phyloP scores from a whole-genome alignment of 208 protist species.

The Crithidia expoeki region DNA sequence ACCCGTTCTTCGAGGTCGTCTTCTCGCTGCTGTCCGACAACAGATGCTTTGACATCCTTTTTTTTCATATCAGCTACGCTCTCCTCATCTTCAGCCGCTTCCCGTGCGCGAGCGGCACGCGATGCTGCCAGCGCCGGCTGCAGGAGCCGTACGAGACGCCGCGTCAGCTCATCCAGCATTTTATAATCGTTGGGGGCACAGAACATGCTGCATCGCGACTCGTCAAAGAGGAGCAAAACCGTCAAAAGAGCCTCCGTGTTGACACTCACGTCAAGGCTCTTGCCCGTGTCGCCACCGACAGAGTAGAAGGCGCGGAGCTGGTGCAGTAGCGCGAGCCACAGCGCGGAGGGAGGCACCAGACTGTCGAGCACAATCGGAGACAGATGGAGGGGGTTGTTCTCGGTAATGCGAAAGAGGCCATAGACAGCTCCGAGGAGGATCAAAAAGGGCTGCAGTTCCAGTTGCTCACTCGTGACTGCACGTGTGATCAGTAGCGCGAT shows the following conservation, averaged over 20 bases:
- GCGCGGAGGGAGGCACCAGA: conserved; percentile 38
- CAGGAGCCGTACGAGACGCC: conserved; percentile 8
- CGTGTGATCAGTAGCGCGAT: conserved; percentile 30
- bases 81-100: background rate
- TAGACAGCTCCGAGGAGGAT: conserved; percentile 69
- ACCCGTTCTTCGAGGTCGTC: background rate
- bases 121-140: conserved; percentile 9
- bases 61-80: no score
- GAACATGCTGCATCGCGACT: conserved; percentile 5
- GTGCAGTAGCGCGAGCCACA: conserved; percentile 68
- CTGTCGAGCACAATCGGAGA: conserved; percentile 12
- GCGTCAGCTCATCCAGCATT: conserved; percentile 4
- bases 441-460: conserved; percentile 72
- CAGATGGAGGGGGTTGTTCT: conserved; percentile 18
- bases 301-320: conserved; percentile 32
- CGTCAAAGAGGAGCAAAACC: conserved; percentile 24
- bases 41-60: no score
- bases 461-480: conserved; percentile 46
- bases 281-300: background rate
- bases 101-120: background rate
- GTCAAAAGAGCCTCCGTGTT: conserved; percentile 33
- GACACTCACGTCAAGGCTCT: background rate
- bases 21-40: no score
- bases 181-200: conserved; percentile 2
- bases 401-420: conserved; percentile 46